Evolutionary conservation across 2,329 filamentous ascomycete genomes (phyloP), one percentile per base, ranked within the genome.

Genomic region (Stagonosporopsis vannaccii): DNA sequence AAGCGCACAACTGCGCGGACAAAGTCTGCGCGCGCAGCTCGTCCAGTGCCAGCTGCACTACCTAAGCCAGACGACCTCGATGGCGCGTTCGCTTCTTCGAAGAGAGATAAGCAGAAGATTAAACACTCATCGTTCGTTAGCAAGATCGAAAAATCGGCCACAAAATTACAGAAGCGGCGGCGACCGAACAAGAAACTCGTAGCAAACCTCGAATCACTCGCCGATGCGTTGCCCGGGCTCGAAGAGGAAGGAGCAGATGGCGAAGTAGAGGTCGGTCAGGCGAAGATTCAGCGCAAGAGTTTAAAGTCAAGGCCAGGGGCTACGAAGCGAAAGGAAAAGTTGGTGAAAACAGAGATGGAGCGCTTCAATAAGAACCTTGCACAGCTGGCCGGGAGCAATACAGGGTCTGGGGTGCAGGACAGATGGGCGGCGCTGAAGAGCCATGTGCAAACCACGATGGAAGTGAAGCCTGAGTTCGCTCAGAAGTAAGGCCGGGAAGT

Each of bases 381-480:
- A 17, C 85, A 89, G 75, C 79, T 97, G 79, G 82, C 83, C n/a
- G 61, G 58, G 6, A 61, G 48, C 32, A 53, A 58, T 19, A 46
- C 59, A 32, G 52, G 59, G 19, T 49, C 61, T 28, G 70, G 62
- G 32, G 61, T 65, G 54, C 64, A 62, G 60, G 73, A 68, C 51
- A 69, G 90, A 51, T 97, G 92, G 90, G 90, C 90, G 26, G 91
- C 92, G 15, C 74, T 98, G 75, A 86, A 93, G 67, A 87, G 82
- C 9, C 96, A 94, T 71, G 96, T 97, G 47, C 89, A 90, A 1
- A 84, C 88, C 37, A 97, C 91, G 1, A 91, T 97, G 87, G 91
- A 97, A 78, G 90, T 91, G 76, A 94, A 94, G 66, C 86, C 89
- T 13, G 90, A 89, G 3, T 96, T 96, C 71, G 58, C 49, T 7